Conservation (phyloP, 768 basidiomycete genomes). For the Pulveroboletus sp. region DNA sequence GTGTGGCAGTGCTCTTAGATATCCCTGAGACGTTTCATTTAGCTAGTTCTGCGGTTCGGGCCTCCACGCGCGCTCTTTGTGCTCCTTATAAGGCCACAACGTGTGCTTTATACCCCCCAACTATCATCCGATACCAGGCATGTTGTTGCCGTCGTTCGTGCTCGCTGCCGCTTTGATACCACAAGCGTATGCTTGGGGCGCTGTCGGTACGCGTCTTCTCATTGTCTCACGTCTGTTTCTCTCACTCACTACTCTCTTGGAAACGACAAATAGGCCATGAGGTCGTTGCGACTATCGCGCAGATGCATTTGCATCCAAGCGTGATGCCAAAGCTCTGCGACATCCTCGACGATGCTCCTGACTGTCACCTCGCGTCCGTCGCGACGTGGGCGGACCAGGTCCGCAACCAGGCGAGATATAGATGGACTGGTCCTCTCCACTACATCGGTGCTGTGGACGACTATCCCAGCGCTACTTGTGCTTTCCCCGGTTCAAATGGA, state of each 20-base stretch:
- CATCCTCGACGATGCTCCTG: constrained; percentile 50
- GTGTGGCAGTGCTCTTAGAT: constrained; percentile 9
- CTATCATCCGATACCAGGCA: constrained; percentile 11
- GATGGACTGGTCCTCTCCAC: constrained; percentile 72
- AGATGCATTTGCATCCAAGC: constrained; percentile 79
- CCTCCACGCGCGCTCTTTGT: background rate
- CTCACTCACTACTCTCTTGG: background rate
- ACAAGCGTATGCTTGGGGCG: constrained; percentile 36
- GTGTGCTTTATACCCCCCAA: constrained; percentile 1
- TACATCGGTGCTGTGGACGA: constrained; percentile 74
- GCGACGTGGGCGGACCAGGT: constrained; percentile 86
- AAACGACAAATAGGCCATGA: constrained; percentile 61
- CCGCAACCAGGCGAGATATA: constrained; percentile 46
- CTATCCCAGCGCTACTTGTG: constrained; percentile 69
- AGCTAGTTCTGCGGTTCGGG: constrained; percentile 5
- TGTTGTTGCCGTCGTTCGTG: constrained; percentile 20
- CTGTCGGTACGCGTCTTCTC: constrained; percentile 28
- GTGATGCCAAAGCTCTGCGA: constrained; percentile 62
- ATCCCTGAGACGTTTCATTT: constrained; percentile 3
- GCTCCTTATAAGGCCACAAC: constrained; percentile 2
- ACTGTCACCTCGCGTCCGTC: constrained; percentile 79
- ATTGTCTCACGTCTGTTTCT: background rate
- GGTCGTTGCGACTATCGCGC: constrained; percentile 90
- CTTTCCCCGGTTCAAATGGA: constrained; percentile 69
- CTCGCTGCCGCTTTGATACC: constrained; percentile 21